phyloP scores from a whole-genome alignment of 345 rosid genomes.

The Citrus mangshanensis region DNA sequence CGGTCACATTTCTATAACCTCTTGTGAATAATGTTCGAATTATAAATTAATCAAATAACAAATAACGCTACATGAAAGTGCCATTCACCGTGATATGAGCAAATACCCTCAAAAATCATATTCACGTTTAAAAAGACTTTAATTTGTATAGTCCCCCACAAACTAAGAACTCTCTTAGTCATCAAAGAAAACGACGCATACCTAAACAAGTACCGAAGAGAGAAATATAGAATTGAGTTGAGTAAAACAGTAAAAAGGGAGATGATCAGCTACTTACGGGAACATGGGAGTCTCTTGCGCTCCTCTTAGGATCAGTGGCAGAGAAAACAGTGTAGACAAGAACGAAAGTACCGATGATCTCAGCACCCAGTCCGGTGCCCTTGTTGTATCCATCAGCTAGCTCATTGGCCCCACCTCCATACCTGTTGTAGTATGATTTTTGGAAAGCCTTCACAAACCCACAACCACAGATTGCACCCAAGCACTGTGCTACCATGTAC shows the following conservation, averaged over 20 bases:
- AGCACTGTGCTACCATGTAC: conserved; percentile 61
- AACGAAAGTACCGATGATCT: conserved; percentile 74
- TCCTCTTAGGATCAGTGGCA: conserved; percentile 80
- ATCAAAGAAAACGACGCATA: conserved; percentile 2
- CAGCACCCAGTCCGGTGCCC: conserved; percentile 70
- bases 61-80: too few species aligned
- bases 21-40: too few species aligned
- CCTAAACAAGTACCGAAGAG: not conserved
- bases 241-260: not conserved
- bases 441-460: conserved; percentile 53
- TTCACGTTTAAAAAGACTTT: not conserved
- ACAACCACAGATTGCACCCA: conserved; percentile 57
- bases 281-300: conserved; percentile 71
- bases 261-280: conserved; percentile 42
- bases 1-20: too few species aligned
- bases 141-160: not conserved
- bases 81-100: too few species aligned
- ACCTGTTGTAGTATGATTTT: conserved; percentile 52
- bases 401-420: conserved; percentile 64
- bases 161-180: not conserved
- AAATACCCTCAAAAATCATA: not conserved
- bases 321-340: conserved; percentile 80
- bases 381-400: conserved; percentile 43
- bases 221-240: not conserved
- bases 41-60: too few species aligned